Base-by-base conservation (phyloP, 352 stramenopile species). In the Thalassiosira ordinaria region DNA sequence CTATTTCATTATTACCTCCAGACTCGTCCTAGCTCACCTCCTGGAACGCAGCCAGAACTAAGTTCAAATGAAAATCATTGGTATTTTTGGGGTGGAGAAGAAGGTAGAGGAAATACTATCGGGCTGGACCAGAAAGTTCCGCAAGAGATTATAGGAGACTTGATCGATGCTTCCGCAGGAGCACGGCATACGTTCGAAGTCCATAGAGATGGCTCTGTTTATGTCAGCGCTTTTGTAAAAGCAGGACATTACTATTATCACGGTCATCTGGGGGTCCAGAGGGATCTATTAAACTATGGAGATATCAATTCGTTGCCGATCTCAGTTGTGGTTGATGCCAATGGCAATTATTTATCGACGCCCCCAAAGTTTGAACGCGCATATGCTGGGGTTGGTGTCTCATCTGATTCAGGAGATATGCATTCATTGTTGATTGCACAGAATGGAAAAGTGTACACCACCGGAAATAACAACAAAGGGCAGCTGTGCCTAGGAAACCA, bases 61-160 rank as follows among this genome's bases (percentile, higher is more conserved):
- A n/a, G n/a, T n/a, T n/a, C n/a, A n/a, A n/a, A n/a, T n/a, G n/a
- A n/a, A n/a, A n/a, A n/a, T n/a, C n/a, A 73, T 67, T 82, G 73
- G 73, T 82, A 47, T 69, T 82, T 61, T 20, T 82, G 73, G 73
- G 73, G 73, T 26, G 73, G 56, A 9, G 56, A 82, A 53, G 73
- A 82, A 63, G 73, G 73, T 5, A 44, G 49, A 71, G 64, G 64
- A 37, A 47, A 47, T 22, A 59, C 7, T 33, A 46, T 82, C 7
- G 64, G 47, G 8, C n/a, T 66, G 20, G 56, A 82, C 35, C 56
- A 72, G 44, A 11, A 56, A 82, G 37, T 67, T 4, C 73, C 73
- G 0, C 8, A 53, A 51, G 4, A 46, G 20, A 65, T 72, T 27
- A 6, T 46, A 31, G 55, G n/a, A 1, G 64, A 71, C 24, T 63